Evolutionary conservation across 441 rosid genomes (phyloP).

Genomic region (Codiaeum variegatum): DNA sequence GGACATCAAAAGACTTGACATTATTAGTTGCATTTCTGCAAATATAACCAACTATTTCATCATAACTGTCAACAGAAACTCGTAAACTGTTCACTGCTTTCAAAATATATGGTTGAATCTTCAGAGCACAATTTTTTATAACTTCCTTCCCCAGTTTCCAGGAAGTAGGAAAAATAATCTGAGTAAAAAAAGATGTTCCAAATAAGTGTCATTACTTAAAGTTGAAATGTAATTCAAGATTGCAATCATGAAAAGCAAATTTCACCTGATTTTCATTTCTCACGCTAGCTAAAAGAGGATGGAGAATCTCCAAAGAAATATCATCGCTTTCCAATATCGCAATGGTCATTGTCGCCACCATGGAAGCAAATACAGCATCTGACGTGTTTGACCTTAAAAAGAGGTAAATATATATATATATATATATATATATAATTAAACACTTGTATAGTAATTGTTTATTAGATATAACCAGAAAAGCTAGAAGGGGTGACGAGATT

Average conservation of each 20-base stretch:
- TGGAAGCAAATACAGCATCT: conserved; percentile 40
- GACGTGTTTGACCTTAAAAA: conserved; percentile 47
- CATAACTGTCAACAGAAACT: conserved; percentile 46
- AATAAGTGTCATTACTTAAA: not conserved
- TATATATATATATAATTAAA: not conserved
- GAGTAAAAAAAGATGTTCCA: conserved; percentile 14
- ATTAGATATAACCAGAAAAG: not conserved
- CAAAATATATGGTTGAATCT: conserved; percentile 52
- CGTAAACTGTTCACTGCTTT: conserved; percentile 41
- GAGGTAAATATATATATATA: not conserved
- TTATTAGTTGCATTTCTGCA: conserved; percentile 33
- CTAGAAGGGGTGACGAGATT: not conserved
- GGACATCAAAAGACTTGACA: conserved; percentile 22
- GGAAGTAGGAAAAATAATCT: conserved; percentile 41
- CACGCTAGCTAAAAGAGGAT: conserved; percentile 51
- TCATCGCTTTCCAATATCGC: conserved; percentile 59
- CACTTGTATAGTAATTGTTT: not conserved
- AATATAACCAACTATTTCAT: conserved; percentile 44
- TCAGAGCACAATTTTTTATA: conserved; percentile 45
- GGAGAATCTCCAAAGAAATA: conserved; percentile 44
- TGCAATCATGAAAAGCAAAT: not conserved
- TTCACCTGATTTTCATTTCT: conserved; percentile 57
- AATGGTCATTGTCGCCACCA: conserved; percentile 62
- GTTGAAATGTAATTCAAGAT: conserved; percentile 17
- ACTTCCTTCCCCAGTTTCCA: conserved; percentile 57